Percentiles rank a stretch among this genome's conserved stretches.
phyloP scores from a whole-genome alignment of 169 alveolate genomes.

The Eimeria sp. region DNA sequence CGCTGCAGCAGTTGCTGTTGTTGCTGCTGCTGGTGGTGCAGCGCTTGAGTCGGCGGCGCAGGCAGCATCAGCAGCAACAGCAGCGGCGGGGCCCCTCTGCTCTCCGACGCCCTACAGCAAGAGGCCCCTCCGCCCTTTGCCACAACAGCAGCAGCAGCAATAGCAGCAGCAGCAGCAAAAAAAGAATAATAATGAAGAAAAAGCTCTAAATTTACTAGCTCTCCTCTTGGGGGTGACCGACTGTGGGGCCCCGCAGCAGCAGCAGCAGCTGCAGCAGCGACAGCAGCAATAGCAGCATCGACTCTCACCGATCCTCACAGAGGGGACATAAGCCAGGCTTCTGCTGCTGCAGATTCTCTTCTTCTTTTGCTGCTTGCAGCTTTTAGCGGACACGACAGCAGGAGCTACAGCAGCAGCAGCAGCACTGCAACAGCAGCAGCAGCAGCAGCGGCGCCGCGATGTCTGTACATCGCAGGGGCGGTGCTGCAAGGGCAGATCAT shows the following conservation, averaged over 20 bases:
- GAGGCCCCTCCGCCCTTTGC: too few relatives aligned
- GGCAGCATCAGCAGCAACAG: background rate
- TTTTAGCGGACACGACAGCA: too few relatives aligned
- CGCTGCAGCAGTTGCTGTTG: slow-evolving; percentile 12
- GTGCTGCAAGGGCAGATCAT: background rate
- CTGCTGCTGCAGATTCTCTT: too few relatives aligned
- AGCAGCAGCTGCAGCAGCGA: too few relatives aligned
- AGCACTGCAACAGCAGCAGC: slow-evolving; percentile 46
- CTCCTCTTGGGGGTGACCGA: too few relatives aligned
- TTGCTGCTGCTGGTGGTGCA: background rate
- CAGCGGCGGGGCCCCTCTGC: background rate
- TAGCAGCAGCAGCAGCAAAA: background rate
- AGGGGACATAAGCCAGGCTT: background rate
- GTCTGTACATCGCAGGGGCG: background rate
- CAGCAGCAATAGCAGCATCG: too few relatives aligned
- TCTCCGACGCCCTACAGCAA: too few relatives aligned
- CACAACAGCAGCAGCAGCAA: too few relatives aligned
- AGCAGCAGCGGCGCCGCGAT: slow-evolving; percentile 5
- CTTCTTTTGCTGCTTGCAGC: background rate
- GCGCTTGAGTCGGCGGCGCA: too few relatives aligned
- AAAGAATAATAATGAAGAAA: too few relatives aligned
- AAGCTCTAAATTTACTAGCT: too few relatives aligned
- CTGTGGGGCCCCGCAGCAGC: too few relatives aligned
- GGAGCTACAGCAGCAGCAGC: background rate
- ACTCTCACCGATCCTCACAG: background rate